Percentiles rank a stretch among this genome's conserved stretches.
phyloP scores from a whole-genome alignment of 2,329 filamentous ascomycete genomes.

The Aspergillus sp. region DNA sequence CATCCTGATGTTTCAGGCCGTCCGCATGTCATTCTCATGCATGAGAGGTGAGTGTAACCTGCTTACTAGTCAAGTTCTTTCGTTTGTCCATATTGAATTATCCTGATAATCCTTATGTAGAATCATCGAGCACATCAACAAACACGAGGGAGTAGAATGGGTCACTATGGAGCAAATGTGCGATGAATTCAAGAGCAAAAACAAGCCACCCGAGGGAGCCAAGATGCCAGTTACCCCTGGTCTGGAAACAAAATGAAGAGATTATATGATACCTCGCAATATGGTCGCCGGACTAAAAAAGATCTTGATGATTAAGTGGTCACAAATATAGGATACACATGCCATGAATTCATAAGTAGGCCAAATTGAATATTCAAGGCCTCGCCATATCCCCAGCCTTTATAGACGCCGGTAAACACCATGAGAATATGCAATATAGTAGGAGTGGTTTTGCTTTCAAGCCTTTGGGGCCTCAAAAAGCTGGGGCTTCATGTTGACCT shows the following conservation, averaged over 20 bases:
- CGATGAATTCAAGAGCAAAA: constrained; percentile 61
- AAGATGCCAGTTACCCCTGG: constrained; percentile 18
- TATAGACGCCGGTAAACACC: constrained; percentile 19
- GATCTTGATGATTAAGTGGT: too few species aligned
- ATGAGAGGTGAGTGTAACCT: constrained; percentile 51
- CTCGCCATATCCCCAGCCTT: constrained; percentile 1
- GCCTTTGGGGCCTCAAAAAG: constrained; percentile 56
- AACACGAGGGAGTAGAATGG: constrained; percentile 48
- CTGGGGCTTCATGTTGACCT: constrained; percentile 92
- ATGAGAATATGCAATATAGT: constrained; percentile 17
- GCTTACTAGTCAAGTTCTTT: background rate
- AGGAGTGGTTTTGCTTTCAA: constrained; percentile 10
- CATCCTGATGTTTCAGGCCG: constrained; percentile 69
- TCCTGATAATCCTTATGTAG: constrained; percentile 9
- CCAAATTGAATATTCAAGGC: too few species aligned
- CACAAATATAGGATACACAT: background rate
- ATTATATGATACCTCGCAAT: background rate
- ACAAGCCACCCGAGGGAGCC: constrained; percentile 18
- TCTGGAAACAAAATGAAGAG: constrained; percentile 3
- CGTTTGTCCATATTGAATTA: background rate
- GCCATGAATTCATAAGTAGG: background rate
- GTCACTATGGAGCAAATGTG: constrained; percentile 62
- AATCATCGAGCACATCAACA: constrained; percentile 66
- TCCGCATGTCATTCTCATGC: constrained; percentile 69
- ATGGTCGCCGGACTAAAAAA: too few species aligned